These are phyloP conservation scores for Epichloe gansuensis DNA, from an alignment of 2,329 filamentous ascomycete genomes.

Conservation along the genomic window DNA sequence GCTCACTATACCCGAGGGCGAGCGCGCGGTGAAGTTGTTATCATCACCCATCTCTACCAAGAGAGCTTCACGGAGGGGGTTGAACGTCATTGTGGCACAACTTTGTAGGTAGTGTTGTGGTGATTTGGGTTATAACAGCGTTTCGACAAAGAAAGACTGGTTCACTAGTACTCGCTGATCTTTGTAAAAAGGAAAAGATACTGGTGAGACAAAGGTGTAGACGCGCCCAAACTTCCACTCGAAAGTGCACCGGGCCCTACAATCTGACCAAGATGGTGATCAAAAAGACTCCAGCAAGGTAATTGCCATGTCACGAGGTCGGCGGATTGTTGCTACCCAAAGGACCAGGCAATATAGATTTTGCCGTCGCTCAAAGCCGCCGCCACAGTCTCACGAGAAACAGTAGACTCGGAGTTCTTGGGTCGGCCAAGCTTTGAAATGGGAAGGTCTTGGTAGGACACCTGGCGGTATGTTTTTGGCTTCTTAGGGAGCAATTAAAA, in stretches of 20 bases:
- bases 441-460: background rate
- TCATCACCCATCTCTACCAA: slow-evolving; percentile 14
- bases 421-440: background rate
- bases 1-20: slow-evolving; percentile 30
- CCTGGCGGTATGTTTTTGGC: background rate
- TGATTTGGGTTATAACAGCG: background rate
- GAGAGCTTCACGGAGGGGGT: slow-evolving; percentile 16
- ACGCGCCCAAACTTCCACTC: background rate
- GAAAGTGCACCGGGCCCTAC: background rate
- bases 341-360: background rate
- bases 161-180: background rate
- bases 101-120: background rate
- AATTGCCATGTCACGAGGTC: slow-evolving; percentile 1
- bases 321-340: slow-evolving; percentile 1
- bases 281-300: background rate
- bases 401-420: background rate
- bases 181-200: background rate
- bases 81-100: slow-evolving; percentile 19
- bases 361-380: slow-evolving; percentile 5
- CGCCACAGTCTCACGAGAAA: slow-evolving; percentile 8
- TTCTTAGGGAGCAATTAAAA: background rate
- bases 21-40: slow-evolving; percentile 18
- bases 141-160: background rate
- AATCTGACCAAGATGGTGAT: background rate
- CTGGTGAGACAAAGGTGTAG: background rate